These are phyloP conservation scores for Barnettozyma wickerhamii DNA, from an alignment of 805 yeast species.

Conservation along the genomic window DNA sequence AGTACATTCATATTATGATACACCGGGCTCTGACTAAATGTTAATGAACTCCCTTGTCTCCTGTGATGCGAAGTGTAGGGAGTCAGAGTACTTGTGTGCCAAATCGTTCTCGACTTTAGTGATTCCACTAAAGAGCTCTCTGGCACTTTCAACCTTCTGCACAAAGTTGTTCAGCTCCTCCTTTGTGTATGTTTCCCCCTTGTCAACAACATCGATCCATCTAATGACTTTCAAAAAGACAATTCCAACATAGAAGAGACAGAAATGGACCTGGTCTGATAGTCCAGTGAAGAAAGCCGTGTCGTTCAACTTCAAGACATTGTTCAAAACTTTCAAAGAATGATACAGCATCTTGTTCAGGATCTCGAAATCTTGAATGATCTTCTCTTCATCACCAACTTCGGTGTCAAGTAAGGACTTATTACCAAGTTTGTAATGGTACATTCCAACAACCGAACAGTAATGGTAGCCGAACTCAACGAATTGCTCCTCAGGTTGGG, in stretches of 20 bases:
- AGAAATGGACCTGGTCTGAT: conserved; percentile 65
- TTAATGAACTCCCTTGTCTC: conserved; percentile 8
- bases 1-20: too few species aligned
- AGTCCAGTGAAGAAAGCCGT: conserved; percentile 62
- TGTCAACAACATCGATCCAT: conserved; percentile 22
- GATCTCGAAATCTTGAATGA: conserved; percentile 18
- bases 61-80: conserved; percentile 11
- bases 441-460: conserved; percentile 47
- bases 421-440: conserved; percentile 31
- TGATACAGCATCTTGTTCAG: conserved; percentile 24
- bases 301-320: conserved; percentile 23
- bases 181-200: conserved; percentile 13
- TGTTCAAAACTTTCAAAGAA: conserved; percentile 23
- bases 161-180: conserved; percentile 17
- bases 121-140: conserved; percentile 15
- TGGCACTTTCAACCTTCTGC: conserved; percentile 17
- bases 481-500: conserved; percentile 70
- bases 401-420: conserved; percentile 7
- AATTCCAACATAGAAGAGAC: conserved; percentile 20
- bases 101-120: conserved; percentile 18
- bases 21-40: not conserved
- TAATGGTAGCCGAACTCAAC: conserved; percentile 69
- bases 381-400: conserved; percentile 11
- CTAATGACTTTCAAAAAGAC: conserved; percentile 21
- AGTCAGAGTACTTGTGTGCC: conserved; percentile 17